Base-by-base conservation (phyloP, 176 grass and related monocot genomes). In the Secale cereale region DNA sequence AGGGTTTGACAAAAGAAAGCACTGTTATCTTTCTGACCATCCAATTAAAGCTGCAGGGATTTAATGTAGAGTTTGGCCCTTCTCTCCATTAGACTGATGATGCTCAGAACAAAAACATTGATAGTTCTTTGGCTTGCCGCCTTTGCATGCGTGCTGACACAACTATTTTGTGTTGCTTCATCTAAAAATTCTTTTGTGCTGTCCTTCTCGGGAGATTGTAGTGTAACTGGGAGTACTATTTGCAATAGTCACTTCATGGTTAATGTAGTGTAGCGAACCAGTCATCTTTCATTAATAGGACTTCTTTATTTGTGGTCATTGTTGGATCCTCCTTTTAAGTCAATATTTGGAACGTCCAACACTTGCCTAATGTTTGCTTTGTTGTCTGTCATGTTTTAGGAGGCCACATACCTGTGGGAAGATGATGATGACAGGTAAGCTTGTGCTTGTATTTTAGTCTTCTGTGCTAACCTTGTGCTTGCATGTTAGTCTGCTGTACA, bases 391-490 rank as follows among this genome's bases (percentile, higher is more conserved):
- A 54, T 84, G 62, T 80, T 95, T 75, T 80, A 99, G 97, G 93
- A 99, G 82, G 93, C 97, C 22, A 85, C 91, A 25, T 94, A 96
- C 64, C 83, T 99, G 27, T 99, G 97, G 97, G 97, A 99, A 87
- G 93, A 98, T 89, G 91, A 99, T n/a, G 97, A 99, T 85, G 97
- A 94, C 77, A 91, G 97, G 97, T 99, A 56, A 14, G 67, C 22
- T 85, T 67, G 70, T 57, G 40, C 28, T 83, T 80, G 15, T 66
- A 40, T 75, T 23, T 59, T 76, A 52, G 48, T 52, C 48, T 52
- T 17, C 48, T 52, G 48, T 52, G 95, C 92, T 97, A 35, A 22
- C 73, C 19, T 82, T 83, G 70, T 52, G 41, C 28, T 83, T 79
- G 5, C 57, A 43, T 67, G 41, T 46, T 81, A 81, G 4, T 33